Evolutionary conservation across 352 stramenopile species (phyloP).

Genomic region (Globisporangium barbulae): DNA sequence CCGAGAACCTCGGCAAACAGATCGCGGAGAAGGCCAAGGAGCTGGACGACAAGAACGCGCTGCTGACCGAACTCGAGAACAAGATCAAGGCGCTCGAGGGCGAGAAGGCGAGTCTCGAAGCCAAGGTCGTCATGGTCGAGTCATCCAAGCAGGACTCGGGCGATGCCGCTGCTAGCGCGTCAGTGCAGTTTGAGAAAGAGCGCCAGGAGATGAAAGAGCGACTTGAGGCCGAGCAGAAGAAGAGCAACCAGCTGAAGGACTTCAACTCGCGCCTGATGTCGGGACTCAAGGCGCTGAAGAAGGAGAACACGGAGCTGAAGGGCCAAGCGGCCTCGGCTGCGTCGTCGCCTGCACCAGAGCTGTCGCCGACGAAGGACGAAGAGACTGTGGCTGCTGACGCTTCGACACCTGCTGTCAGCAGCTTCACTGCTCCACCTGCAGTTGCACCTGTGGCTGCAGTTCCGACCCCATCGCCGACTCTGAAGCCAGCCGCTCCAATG

Average conservation of each 20-base stretch:
- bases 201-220: conserved; percentile 49
- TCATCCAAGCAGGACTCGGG: conserved; percentile 32
- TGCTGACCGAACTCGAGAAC: conserved; percentile 34
- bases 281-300: conserved; percentile 66
- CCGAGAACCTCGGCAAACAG: conserved; percentile 58
- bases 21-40: conserved; percentile 70
- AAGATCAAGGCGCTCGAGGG: conserved; percentile 34
- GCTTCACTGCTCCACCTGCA: no score
- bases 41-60: conserved; percentile 38
- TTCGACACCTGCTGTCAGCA: not conserved
- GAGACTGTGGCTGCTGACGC: conserved; percentile 1
- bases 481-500: not conserved
- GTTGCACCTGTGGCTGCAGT: no score
- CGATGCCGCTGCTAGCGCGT: conserved; percentile 25
- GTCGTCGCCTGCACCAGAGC: not conserved
- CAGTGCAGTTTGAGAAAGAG: conserved; percentile 49
- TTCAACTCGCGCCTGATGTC: conserved; percentile 69
- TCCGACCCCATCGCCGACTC: not conserved
- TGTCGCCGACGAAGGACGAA: conserved; percentile 7
- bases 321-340: conserved; percentile 28
- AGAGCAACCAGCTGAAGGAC: conserved; percentile 62
- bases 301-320: conserved; percentile 77
- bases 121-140: conserved; percentile 39
- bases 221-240: conserved; percentile 66
- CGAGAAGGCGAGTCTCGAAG: conserved; percentile 46